Evolutionary conservation across 2,329 filamentous ascomycete species (phyloP).

Genomic region (Trichoderma cornu-damae): DNA sequence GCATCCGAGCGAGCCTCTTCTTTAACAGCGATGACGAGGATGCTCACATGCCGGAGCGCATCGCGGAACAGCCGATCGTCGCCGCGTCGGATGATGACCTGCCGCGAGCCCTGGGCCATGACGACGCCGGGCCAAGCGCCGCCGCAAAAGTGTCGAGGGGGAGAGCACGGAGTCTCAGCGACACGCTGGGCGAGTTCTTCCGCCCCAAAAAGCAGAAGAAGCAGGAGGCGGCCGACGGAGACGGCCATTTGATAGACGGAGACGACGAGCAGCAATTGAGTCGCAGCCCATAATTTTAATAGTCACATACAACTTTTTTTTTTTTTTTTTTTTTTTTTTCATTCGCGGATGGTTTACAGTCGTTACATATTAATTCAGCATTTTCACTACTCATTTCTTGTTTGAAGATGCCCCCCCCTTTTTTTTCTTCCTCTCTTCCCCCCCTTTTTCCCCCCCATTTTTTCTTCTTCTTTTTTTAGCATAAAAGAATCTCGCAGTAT

Average conservation of each 20-base stretch:
- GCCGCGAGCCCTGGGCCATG: constrained; percentile 22
- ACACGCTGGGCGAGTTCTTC: constrained; percentile 40
- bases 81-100: constrained; percentile 28
- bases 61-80: constrained; percentile 21
- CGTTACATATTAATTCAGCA: constrained; percentile 7
- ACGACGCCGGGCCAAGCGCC: constrained; percentile 18
- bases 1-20: constrained; percentile 51
- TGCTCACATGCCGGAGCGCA: constrained; percentile 24
- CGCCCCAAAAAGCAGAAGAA: constrained; percentile 32
- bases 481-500: not conserved
- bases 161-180: constrained; percentile 39
- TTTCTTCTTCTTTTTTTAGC: not conserved
- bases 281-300: constrained; percentile 11
- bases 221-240: constrained; percentile 23
- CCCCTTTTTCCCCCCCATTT: too few species aligned
- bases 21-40: constrained; percentile 43
- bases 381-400: constrained; percentile 2
- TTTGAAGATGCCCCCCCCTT: not conserved
- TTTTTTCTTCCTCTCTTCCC: too few species aligned
- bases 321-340: too few species aligned
- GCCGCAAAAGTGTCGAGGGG: constrained; percentile 24
- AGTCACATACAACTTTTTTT: not conserved
- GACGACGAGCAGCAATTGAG: constrained; percentile 12
- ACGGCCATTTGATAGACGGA: constrained; percentile 24
- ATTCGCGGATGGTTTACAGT: not conserved